Evolutionary conservation across 2,329 filamentous ascomycete genomes (phyloP), one percentile per base, ranked within the genome.

Genomic region (Elsinoe batatas): DNA sequence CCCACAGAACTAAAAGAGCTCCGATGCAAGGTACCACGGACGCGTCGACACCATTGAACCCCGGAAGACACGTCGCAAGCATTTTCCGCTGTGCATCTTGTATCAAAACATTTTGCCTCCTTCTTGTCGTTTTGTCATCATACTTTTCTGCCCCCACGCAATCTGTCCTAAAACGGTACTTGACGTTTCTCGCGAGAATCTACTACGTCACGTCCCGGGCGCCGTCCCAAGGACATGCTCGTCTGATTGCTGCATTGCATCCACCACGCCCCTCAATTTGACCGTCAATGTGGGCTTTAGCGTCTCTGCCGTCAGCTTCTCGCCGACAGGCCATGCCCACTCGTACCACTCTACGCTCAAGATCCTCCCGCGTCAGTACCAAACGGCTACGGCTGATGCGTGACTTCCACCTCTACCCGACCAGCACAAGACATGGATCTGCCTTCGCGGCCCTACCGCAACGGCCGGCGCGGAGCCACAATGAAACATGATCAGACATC

Each of bases 11-110:
- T 15, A 26, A 33, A 30, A 20, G 44, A 49, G 44, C 47, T 35
- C 20, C 47, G 32, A 51, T 51, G 47, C 47, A 51, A 51, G 47
- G 47, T 51, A 51, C 47, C 47, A 51, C 46, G 46, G 32, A 32
- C 26, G 8, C 26, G 26, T 30, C 26, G 26, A 30, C 26, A 30
- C 30, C 33, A 51, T 15, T 37, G 47, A 51, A 36, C 33, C 47
- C 33, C 47, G 26, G 20, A 15, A 49, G 44, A 49, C 44, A 49
- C 44, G 44, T 49, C 32, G 47, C 47, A 32, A 38, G 18, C 47
- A 51, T 33, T 36, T 35, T 12, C 35, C 35, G 32, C 8, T 22
- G 17, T 51, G 15, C 35, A 17, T 51, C 18, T 51, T 33, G 18
- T 38, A 37, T 35, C 47, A 51, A 51, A 32, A 36, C 32, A 36